Base-by-base conservation (phyloP, 148 eudicot genomes). In the Heliamphora exappendiculata region DNA sequence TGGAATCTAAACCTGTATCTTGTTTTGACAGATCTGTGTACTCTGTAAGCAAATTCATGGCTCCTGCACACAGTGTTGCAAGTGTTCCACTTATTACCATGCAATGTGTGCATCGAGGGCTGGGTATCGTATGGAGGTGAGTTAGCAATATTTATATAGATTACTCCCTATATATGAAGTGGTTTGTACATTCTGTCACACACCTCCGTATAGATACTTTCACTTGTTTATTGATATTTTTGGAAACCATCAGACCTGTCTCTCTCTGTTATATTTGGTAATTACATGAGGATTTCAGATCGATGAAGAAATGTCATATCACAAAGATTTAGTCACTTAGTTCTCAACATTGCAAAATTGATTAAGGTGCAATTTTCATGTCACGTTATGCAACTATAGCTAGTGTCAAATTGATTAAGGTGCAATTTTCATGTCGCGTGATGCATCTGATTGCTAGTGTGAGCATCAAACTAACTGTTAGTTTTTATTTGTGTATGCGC, bases 71-170 rank as follows among this genome's bases (percentile, higher is more conserved):
- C 99, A 92, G 75, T 95, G 99, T 78, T 85, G 88, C 85, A 95
- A 89, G 87, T 95, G 99, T 45, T 95, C 99, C 41, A 95, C 99
- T 51, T 91, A 95, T 84, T 95, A 88, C 86, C 99, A 95, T 84
- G 99, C 97, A 31, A 93, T 88, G 92, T 95, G 99, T 41, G 99
- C 99, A 74, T 91, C 99, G 76, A 85, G 97, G 82, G 99, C 99
- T 50, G 99, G 99, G 67, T 92, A 92, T 59, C 96, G 91, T 66
- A 95, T 95, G 99, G 99, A 95, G 97, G 99, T 95, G 60, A 81
- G 81, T 77, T 19, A 55, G 50, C 12, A 47, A 47, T 7, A 20
- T 1, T 3, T 10, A 57, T 60, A 42, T 74, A 39, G 33, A 72
- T 39, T 51, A 17, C 7, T 49, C 19, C 7, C 64, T 49, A 13